These are phyloP conservation scores for Lycium ferocissimum DNA, from an alignment of 257 asterid species.

Conservation along the genomic window DNA sequence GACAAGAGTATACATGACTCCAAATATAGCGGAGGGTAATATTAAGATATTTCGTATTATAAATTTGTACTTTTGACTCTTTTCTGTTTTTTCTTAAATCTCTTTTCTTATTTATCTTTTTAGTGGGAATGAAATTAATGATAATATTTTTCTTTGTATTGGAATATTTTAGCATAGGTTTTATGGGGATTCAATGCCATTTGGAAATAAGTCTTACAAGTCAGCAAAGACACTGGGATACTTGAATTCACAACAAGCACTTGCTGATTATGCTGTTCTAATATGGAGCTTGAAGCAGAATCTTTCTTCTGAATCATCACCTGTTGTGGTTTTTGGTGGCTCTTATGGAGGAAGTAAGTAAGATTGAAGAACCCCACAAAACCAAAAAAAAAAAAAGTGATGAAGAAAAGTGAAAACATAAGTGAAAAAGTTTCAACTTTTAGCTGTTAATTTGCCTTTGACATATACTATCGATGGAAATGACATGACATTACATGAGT, in stretches of 20 bases:
- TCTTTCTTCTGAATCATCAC: slow-evolving; percentile 77
- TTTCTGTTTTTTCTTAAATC: not conserved
- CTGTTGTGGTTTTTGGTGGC: slow-evolving; percentile 86
- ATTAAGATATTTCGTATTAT: not conserved
- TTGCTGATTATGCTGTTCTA: slow-evolving; percentile 77
- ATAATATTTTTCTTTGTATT: not conserved
- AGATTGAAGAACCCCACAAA: slow-evolving; percentile 19
- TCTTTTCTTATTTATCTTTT: not conserved
- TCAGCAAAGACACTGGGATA: slow-evolving; percentile 73
- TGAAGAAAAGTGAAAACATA: not conserved
- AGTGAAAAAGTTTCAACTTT: not conserved
- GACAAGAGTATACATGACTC: not conserved
- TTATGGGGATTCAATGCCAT: slow-evolving; percentile 81
- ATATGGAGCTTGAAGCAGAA: slow-evolving; percentile 70
- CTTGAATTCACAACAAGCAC: slow-evolving; percentile 75
- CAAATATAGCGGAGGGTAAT: not conserved
- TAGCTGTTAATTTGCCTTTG: not conserved
- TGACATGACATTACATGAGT: slow-evolving; percentile 25
- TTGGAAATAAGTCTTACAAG: slow-evolving; percentile 57
- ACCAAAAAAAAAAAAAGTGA: not conserved
- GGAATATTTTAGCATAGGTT: slow-evolving; percentile 65
- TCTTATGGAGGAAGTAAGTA: slow-evolving; percentile 84
- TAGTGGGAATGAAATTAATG: not conserved
- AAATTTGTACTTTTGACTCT: not conserved
- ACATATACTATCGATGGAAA: slow-evolving; percentile 22